Conservation (phyloP, 163 green algal species). For the Scenedesmus sp. region DNA sequence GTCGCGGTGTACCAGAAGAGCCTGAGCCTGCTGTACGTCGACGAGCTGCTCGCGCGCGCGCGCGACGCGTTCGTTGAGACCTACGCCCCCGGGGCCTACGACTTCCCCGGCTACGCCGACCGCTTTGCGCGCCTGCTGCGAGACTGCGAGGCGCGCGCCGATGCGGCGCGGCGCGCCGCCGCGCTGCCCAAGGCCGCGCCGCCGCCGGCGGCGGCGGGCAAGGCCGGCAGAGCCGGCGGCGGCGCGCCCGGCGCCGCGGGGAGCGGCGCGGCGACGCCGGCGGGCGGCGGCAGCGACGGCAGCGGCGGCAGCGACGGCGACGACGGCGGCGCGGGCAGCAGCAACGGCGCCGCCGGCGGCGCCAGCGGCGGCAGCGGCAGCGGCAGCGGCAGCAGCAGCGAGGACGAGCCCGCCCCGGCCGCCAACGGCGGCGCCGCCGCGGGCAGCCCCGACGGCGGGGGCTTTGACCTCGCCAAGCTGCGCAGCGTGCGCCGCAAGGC, state of each 20-base stretch:
- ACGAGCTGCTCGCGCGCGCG: slow-evolving; percentile 84
- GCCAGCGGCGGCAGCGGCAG: not conserved
- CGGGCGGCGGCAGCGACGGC: not conserved
- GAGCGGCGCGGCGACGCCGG: no score
- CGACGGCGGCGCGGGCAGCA: slow-evolving; percentile 4
- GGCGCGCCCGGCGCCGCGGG: not conserved
- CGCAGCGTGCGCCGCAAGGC: slow-evolving; percentile 47
- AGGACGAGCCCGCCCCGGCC: slow-evolving; percentile 5
- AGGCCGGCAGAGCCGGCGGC: slow-evolving; percentile 22
- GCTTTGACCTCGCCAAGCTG: slow-evolving; percentile 81
- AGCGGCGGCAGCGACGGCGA: slow-evolving; percentile 4
- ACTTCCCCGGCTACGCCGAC: slow-evolving; percentile 75
- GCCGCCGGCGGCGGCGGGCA: slow-evolving; percentile 16
- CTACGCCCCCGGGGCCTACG: slow-evolving; percentile 55
- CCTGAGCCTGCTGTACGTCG: slow-evolving; percentile 94
- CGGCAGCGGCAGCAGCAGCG: slow-evolving; percentile 7
- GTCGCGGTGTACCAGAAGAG: slow-evolving; percentile 95
- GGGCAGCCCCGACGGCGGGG: slow-evolving; percentile 2
- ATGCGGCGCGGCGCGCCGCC: slow-evolving; percentile 52
- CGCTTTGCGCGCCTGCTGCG: slow-evolving; percentile 77
- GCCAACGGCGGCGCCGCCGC: not conserved
- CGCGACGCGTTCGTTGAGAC: slow-evolving; percentile 74
- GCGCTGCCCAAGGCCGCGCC: slow-evolving; percentile 20
- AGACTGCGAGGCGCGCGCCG: slow-evolving; percentile 72
- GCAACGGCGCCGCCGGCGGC: not conserved